Conservation (phyloP, 768 basidiomycete species). For the Tylopilus sp. region DNA sequence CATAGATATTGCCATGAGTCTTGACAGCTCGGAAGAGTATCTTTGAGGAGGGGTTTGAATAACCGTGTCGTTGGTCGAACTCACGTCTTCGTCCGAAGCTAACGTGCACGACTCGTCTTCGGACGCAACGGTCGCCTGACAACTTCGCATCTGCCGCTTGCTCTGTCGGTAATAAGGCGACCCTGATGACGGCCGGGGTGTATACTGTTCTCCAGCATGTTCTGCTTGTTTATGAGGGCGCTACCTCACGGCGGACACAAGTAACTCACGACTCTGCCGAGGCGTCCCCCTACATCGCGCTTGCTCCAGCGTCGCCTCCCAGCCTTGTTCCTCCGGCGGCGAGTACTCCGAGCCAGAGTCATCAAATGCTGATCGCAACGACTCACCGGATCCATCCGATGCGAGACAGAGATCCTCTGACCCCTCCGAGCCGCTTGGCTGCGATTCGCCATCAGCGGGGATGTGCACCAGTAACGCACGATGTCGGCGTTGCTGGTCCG, state of each 20-base stretch:
- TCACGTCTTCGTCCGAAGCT: constrained; percentile 17
- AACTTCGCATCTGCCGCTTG: not conserved
- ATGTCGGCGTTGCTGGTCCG: constrained; percentile 16
- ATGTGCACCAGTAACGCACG: constrained; percentile 17
- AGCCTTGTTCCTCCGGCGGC: constrained; percentile 20
- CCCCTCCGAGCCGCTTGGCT: constrained; percentile 14
- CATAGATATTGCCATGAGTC: constrained; percentile 25
- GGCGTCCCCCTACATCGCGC: not conserved
- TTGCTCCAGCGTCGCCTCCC: constrained; percentile 10
- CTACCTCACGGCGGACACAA: not conserved
- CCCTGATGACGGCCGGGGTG: constrained; percentile 4
- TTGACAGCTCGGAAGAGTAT: constrained; percentile 28
- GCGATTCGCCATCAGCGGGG: constrained; percentile 12
- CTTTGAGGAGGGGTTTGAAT: constrained; percentile 2
- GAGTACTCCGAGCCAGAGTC: constrained; percentile 34
- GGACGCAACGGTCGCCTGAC: not conserved
- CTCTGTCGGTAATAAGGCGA: constrained; percentile 6
- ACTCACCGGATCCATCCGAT: constrained; percentile 20
- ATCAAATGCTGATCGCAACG: constrained; percentile 18
- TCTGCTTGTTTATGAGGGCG: constrained; percentile 14
- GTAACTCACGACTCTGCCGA: constrained; percentile 13
- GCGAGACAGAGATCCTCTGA: constrained; percentile 9
- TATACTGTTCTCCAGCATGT: not conserved
- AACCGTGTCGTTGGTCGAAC: not conserved
- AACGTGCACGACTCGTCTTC: constrained; percentile 12